Percentiles rank a stretch among this genome's conserved stretches.
These are phyloP conservation scores for Nicotiana tomentosiformis DNA, from an alignment of 257 asterid species.

Conservation along the genomic window DNA sequence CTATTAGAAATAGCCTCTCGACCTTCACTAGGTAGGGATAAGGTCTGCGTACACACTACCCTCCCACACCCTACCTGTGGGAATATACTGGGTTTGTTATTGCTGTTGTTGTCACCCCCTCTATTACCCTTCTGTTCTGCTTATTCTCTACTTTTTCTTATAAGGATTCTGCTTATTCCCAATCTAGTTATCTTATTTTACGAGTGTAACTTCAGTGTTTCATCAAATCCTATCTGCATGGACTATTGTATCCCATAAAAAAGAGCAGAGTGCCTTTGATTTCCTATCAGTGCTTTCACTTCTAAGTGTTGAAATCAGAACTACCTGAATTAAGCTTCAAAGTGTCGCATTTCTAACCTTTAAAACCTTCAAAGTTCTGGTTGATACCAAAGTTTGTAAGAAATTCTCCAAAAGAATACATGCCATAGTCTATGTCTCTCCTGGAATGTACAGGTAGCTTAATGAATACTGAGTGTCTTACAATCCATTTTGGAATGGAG, in stretches of 20 bases:
- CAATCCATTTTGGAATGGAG: background rate
- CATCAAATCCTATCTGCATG: background rate
- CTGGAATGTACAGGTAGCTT: background rate
- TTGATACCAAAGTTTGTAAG: background rate
- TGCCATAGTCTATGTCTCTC: background rate
- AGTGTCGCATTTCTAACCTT: background rate
- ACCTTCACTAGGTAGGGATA: too few relatives aligned
- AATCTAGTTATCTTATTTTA: background rate
- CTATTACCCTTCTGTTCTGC: background rate
- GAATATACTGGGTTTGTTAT: too few relatives aligned
- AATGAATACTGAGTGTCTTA: background rate
- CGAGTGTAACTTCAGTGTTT: background rate
- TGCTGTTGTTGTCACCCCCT: background rate
- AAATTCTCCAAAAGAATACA: background rate
- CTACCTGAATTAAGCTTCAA: background rate
- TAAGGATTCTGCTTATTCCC: background rate
- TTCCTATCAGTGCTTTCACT: background rate
- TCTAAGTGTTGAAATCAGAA: background rate
- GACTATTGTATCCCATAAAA: background rate
- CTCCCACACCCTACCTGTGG: too few relatives aligned
- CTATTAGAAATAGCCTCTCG: too few relatives aligned
- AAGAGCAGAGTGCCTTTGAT: background rate
- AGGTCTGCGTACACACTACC: too few relatives aligned
- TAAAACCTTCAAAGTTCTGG: background rate
- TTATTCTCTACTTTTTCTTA: background rate